These are phyloP conservation scores for Streptanthus diversifolius DNA, from an alignment of 345 rosid species.

Conservation along the genomic window DNA sequence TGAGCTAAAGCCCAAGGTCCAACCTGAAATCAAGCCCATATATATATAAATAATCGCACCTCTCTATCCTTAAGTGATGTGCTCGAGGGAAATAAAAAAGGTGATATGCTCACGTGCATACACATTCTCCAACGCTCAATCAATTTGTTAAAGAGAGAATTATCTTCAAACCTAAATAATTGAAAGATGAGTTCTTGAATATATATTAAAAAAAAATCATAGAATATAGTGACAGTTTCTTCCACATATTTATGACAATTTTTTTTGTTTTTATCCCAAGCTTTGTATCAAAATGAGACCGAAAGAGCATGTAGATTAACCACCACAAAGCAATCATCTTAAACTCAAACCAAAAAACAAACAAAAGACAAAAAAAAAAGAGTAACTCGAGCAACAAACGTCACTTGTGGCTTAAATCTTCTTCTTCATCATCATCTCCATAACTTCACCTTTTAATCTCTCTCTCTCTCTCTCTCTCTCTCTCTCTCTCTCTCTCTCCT, in stretches of 20 bases:
- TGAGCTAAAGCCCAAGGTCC: background rate
- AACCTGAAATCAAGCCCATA: slow-evolving; percentile 6
- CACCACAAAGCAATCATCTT: slow-evolving; percentile 32
- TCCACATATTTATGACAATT: slow-evolving; percentile 13
- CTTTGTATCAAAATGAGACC: slow-evolving; percentile 16
- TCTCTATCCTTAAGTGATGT: background rate
- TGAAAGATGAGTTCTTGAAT: background rate
- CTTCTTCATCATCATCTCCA: slow-evolving; percentile 20
- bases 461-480: background rate
- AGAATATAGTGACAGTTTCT: slow-evolving; percentile 3
- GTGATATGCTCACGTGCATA: background rate
- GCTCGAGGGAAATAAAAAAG: too few relatives aligned
- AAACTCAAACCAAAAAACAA: slow-evolving; percentile 22
- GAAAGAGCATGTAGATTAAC: slow-evolving; percentile 14
- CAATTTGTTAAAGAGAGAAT: background rate
- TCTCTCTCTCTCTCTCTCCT: background rate
- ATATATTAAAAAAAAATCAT: background rate
- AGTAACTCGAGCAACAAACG: background rate
- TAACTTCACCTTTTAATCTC: background rate
- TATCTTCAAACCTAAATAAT: slow-evolving; percentile 11
- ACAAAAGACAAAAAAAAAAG: slow-evolving; percentile 7
- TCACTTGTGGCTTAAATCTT: slow-evolving; percentile 17
- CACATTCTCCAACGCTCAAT: slow-evolving; percentile 22
- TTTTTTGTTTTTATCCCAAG: background rate
- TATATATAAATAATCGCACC: background rate